Percentiles rank a stretch among this genome's conserved stretches.
Evolutionary conservation across 2,329 filamentous ascomycete species (phyloP).

Genomic region (Cordyceps cateniannulata): DNA sequence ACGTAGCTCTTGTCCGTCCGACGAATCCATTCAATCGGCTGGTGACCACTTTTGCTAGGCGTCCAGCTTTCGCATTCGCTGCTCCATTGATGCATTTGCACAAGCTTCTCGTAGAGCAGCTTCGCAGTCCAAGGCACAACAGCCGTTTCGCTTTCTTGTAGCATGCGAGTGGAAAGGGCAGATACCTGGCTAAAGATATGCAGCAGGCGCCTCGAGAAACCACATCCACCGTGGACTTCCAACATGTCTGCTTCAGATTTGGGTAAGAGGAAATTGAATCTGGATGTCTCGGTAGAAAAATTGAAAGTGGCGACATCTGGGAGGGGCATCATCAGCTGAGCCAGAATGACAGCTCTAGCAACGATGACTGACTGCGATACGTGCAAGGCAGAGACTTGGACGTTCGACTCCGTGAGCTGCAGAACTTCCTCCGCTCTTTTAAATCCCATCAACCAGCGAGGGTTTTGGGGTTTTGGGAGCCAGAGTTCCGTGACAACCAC

Average conservation of each 20-base stretch:
- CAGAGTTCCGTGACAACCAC: constrained; percentile 32
- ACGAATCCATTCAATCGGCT: constrained; percentile 26
- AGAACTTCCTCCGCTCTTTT: constrained; percentile 29
- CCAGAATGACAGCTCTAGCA: constrained; percentile 31
- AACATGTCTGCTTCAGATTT: constrained; percentile 28
- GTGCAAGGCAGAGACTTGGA: constrained; percentile 28
- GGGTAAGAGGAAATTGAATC: constrained; percentile 34
- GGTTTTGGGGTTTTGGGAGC: constrained; percentile 23
- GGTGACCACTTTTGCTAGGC: constrained; percentile 4
- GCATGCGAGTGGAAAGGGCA: constrained; percentile 27
- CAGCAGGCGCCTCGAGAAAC: no score
- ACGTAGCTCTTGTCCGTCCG: constrained; percentile 18
- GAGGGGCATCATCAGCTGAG: constrained; percentile 32
- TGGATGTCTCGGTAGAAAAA: constrained; percentile 21
- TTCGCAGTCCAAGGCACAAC: constrained; percentile 28
- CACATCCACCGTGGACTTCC: constrained; percentile 35
- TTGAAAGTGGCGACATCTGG: constrained; percentile 22
- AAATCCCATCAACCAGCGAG: constrained; percentile 34
- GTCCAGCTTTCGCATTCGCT: constrained; percentile 23
- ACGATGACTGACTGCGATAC: constrained; percentile 34
- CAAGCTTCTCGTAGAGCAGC: constrained; percentile 23
- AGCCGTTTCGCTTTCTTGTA: constrained; percentile 27
- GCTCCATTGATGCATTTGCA: constrained; percentile 30
- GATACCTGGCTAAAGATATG: no score
- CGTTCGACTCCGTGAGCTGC: constrained; percentile 28